Base-by-base conservation (phyloP, 768 basidiomycete genomes). In the Cystobasidium ongulense region DNA sequence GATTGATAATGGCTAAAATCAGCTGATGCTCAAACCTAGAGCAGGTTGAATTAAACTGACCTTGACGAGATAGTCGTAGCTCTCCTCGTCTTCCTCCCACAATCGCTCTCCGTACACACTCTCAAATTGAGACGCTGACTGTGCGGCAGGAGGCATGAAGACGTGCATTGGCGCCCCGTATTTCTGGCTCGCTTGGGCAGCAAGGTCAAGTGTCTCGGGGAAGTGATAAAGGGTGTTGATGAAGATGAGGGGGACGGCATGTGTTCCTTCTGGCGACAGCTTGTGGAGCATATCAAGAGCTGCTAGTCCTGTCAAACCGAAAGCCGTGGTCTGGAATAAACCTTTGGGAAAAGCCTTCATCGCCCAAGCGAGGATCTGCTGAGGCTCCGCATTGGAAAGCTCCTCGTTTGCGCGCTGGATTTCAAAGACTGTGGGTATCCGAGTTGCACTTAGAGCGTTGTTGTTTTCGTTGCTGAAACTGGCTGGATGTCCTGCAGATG, bases 171-270 rank as follows among this genome's bases (percentile, higher is more conserved):
- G 85, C 43, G 87, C 83, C n/a, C 84, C 83, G 81, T 98, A 99
- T 74, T 84, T 86, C 76, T 84, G 80, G 78, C 88, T 87, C 21
- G 93, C 90, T n/a, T 88, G 87, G 41, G 88, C 86, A 11, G 94
- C 89, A 54, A 99, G 88, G 72, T 88, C 87, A 78, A 96, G 89
- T 3, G 95, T 98, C 83, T 97, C 91, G 1, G 83, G 82, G 52
- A 99, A 99, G 83, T 98, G 96, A 80, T 97, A 92, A 17, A 98
- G 84, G 0, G 96, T 98, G 83, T 99, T 94, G 80, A 97, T 82
- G 83, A 99, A 98, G 83, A 98, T 92, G 23, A 97, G 85, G 0
- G 93, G 92, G 8, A 84, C 82, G 23, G 82, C 78, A 75, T 84
- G 83, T 38, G 38, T 36, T 11, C 31, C 50, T 18, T 65, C 41